Base-by-base conservation (phyloP, 2,329 filamentous ascomycete genomes). In the Hyphodiscus sp. region DNA sequence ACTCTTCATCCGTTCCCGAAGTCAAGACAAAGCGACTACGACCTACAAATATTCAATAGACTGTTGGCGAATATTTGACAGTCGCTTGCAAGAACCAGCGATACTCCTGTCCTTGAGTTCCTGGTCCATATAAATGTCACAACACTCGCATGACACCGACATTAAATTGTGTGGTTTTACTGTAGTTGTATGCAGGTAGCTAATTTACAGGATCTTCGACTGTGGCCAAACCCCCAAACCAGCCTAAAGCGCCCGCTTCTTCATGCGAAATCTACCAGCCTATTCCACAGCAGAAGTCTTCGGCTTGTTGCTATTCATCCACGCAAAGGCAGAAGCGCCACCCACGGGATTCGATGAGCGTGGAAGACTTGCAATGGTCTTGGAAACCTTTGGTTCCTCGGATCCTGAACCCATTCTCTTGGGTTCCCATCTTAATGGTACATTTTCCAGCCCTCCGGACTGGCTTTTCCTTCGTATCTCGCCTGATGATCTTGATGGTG, bases 261-360 rank as follows among this genome's bases (percentile, higher is more conserved):
- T 20, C 43, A 45, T 1, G 6, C 18, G 10, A 45, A 20, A 19
- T 5, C 18, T 15, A 13, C 43, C 1, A 43, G 44, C 47, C 49
- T 59, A 62, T 44, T 62, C 60, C 10, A 54, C 30, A 23, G 58
- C 53, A 23, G 56, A 56, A 18, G 58, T 52, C 47, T 62, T 63
- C 6, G 60, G 50, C 45, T 65, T 65, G 11, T 51, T 51, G 13
- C 77, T 71, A 47, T 87, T 92, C 75, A 96, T 85, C 91, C 91
- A 97, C 13, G 88, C 86, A 73, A 97, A 97, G 2, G 92, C 92
- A 54, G 89, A 94, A 15, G 88, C 92, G n/a, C 89, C 89, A 9
- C 92, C 92, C 18, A 96, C 81, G 0, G 94, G 92, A 66, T 97
- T 97, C 30, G 82, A 76, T 7, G 82, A 78, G 53, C 83, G 79